These are phyloP conservation scores for Rhodotorula kratochvilovae DNA, from an alignment of 768 basidiomycete genomes.

Conservation along the genomic window DNA sequence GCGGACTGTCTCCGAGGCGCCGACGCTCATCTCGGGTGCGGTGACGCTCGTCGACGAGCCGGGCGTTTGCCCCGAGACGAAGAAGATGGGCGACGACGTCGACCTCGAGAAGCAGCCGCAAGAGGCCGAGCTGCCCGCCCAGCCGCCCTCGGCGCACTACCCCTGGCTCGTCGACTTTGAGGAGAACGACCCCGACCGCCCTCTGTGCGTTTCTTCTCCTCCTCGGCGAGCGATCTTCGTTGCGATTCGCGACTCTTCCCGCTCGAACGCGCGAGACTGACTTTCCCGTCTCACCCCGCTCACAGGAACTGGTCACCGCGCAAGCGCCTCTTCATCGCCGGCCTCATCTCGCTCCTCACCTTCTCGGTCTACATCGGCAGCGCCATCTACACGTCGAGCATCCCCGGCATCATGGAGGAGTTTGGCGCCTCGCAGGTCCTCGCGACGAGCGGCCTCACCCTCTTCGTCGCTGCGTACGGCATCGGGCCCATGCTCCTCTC, in stretches of 20 bases:
- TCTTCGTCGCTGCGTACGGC: slow-evolving; percentile 49
- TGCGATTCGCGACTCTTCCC: too few relatives aligned
- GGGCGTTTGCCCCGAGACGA: not conserved
- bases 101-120: slow-evolving; percentile 21
- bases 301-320: slow-evolving; percentile 35
- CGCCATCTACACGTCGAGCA: slow-evolving; percentile 15
- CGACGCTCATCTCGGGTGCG: not conserved
- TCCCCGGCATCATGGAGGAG: slow-evolving; percentile 33
- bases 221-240: too few relatives aligned
- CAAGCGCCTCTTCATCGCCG: slow-evolving; percentile 33
- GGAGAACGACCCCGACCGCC: slow-evolving; percentile 38
- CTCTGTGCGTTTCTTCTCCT: slow-evolving; percentile 17
- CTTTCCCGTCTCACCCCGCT: too few relatives aligned
- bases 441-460: slow-evolving; percentile 46
- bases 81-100: not conserved
- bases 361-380: slow-evolving; percentile 28
- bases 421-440: slow-evolving; percentile 30
- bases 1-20: slow-evolving; percentile 1
- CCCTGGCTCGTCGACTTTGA: slow-evolving; percentile 38
- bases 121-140: not conserved
- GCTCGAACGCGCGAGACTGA: not conserved
- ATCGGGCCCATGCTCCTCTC: slow-evolving; percentile 44
- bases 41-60: slow-evolving; percentile 22
- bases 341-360: slow-evolving; percentile 33
- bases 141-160: not conserved